Base-by-base conservation (phyloP, 805 yeast species). In the Kodamaea fukazawae region DNA sequence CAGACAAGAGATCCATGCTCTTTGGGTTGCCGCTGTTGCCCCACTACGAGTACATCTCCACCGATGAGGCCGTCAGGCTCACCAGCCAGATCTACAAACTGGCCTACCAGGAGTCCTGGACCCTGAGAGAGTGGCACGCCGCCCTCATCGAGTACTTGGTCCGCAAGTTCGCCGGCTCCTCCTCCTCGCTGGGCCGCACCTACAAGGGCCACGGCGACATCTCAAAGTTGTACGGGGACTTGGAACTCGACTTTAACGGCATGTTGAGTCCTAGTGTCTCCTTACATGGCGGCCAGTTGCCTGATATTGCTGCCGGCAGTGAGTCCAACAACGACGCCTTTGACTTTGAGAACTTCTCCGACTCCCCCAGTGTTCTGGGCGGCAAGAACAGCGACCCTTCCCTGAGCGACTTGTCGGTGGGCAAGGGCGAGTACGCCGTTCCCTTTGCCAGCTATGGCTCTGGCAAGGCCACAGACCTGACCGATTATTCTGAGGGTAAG, bases 21-120 rank as follows among this genome's bases (percentile, higher is more conserved):
- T 85, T 83, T 64, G 91, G 83, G 0, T 67, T 85, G 44, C 95
- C 95, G 4, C 76, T 80, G 15, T 68, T 86, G 51, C 95, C 95
- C 3, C 79, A 74, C 43, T 77, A 79, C 23, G 76, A 79, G 49
- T 81, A 81, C 45, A 53, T 85, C 45, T 53, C 68, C 2, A 45
- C 46, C 11, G 55, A 49, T 1, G 64, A 60, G 13, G 60, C 65
- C 1, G 46, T 43, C 16, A 45, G 44, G 8, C 42, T 55, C 6
- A 55, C 57, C 4, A 52, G 45, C 1, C 39, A 43, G 22, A 49
- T 51, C 40, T 45, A 55, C 7, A 46, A 34, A 15, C 36, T 41
- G 11, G 53, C 64, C 4, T 35, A 48, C n/a, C 17, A 36, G 4
- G 55, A 57, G 20, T 38, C 42, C 17, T 65, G 70, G 69, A 40